Evolutionary conservation across 2,329 filamentous ascomycete species (phyloP), one percentile per base, ranked within the genome.

Genomic region (Hymenoscyphus linearis): DNA sequence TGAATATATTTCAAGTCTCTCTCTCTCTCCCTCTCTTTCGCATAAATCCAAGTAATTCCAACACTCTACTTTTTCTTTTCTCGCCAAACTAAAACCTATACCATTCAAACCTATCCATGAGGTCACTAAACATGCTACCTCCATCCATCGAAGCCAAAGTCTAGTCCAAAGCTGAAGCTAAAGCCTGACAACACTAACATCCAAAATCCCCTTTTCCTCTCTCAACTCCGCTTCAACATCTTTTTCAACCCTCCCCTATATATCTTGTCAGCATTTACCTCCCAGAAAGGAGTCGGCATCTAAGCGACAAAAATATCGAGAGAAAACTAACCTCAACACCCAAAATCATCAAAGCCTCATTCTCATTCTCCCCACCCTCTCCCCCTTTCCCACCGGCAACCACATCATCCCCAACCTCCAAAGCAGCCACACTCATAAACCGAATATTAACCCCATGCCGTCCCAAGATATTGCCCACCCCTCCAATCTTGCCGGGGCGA

Each of bases 261-360:
- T 31, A n/a, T 9, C 31, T 31, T 2, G 31, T 31, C 31, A 31
- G 31, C 31, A 31, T 2, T 31, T 31, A 31, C 9, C 27, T 31
- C 27, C 27, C 7, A 31, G 7, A 31, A 31, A 31, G 7, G 7
- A 31, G 27, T 31, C 27, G 3, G 4, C 27, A 3, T 31, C 27
- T 4, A 7, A 7, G 7, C 27, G 4, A 7, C 3, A 31, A 31
- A 9, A 31, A 31, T 7, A 2, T 9, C 27, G 9, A 31, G 27
- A 31, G 10, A 9, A 31, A 31, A 31, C 31, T 31, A 9, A 31
- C 82, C 69, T 89, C 86, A 10, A 93, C 85, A 0, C 90, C 88
- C 57, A 93, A 68, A 68, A 93, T 93, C 90, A 93, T 93, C 66
- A 93, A 75, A 10, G 90, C 90, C 75, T 93, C 90, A 52, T 86